Conservation (phyloP, 306 rosid genomes). For the Herpetospermum pedunculosum region DNA sequence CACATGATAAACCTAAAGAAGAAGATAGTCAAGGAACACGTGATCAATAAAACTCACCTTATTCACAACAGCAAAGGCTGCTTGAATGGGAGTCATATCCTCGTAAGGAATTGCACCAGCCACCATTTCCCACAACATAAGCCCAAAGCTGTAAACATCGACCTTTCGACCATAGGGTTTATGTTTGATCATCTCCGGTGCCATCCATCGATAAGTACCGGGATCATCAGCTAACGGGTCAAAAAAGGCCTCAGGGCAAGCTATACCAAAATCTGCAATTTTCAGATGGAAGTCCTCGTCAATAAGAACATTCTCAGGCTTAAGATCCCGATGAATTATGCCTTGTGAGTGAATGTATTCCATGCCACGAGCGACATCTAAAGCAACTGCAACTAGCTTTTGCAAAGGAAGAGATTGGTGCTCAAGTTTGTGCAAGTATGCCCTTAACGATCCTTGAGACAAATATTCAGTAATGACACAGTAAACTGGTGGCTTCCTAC, state of each 20-base stretch:
- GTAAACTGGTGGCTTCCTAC: constrained; percentile 71
- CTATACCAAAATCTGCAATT: constrained; percentile 93
- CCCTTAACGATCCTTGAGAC: constrained; percentile 78
- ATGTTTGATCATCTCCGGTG: constrained; percentile 94
- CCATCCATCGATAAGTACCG: constrained; percentile 98
- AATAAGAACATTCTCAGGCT: constrained; percentile 84
- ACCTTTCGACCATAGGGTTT: constrained; percentile 75
- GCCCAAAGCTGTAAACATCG: constrained; percentile 90
- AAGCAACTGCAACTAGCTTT: constrained; percentile 47
- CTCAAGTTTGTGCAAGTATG: constrained; percentile 66
- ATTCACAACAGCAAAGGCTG: constrained; percentile 89
- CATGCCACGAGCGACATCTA: constrained; percentile 87
- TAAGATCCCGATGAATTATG: constrained; percentile 82
- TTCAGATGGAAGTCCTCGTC: constrained; percentile 45
- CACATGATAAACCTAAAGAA: neutral
- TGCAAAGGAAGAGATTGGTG: constrained; percentile 35
- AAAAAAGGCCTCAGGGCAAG: constrained; percentile 65
- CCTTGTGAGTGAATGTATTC: constrained; percentile 84
- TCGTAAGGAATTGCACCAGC: constrained; percentile 77
- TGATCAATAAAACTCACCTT: constrained; percentile 39
- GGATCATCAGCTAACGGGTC: constrained; percentile 80
- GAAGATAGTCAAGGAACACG: neutral
- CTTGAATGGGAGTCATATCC: constrained; percentile 92
- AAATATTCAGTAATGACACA: constrained; percentile 80
- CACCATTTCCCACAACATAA: constrained; percentile 85